Percentiles rank a stretch among this genome's conserved stretches.
Evolutionary conservation across 306 rosid genomes (phyloP).

Genomic region (Ormosia semicastrata): DNA sequence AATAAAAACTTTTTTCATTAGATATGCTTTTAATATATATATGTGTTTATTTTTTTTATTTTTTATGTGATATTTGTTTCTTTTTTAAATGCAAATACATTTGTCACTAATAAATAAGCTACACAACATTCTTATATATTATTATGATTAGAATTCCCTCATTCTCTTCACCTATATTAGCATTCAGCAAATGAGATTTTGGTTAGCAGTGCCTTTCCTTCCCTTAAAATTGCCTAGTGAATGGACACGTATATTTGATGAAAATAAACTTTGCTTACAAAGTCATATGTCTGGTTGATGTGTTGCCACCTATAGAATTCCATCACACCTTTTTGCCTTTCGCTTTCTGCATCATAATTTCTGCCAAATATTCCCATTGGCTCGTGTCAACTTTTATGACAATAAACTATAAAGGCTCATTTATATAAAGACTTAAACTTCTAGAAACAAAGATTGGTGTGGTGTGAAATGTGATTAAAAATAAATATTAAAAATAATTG

Average conservation of each 20-base stretch:
- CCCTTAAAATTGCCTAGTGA: background rate
- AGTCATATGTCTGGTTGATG: slow-evolving; percentile 54
- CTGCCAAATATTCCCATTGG: slow-evolving; percentile 20
- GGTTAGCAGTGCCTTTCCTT: background rate
- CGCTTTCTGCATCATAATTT: slow-evolving; percentile 58
- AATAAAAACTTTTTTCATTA: no score
- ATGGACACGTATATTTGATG: background rate
- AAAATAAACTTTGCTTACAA: slow-evolving; percentile 34
- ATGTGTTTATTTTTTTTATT: no score
- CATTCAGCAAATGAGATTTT: background rate
- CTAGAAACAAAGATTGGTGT: background rate
- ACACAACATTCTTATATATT: no score
- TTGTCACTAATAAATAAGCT: no score
- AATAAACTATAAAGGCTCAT: background rate
- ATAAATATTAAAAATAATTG: no score
- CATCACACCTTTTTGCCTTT: slow-evolving; percentile 55
- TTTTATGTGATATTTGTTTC: no score
- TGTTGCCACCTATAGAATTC: slow-evolving; percentile 58
- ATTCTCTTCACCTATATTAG: slow-evolving; percentile 44
- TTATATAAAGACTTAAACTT: no score
- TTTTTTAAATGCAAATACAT: no score
- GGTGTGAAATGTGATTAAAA: no score
- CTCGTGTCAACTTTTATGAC: background rate
- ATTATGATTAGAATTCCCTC: no score
- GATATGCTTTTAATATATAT: no score